Evolutionary conservation across 169 alveolate genomes (phyloP), one percentile per base, ranked within the genome.

Genomic region (Eimeria zaria): DNA sequence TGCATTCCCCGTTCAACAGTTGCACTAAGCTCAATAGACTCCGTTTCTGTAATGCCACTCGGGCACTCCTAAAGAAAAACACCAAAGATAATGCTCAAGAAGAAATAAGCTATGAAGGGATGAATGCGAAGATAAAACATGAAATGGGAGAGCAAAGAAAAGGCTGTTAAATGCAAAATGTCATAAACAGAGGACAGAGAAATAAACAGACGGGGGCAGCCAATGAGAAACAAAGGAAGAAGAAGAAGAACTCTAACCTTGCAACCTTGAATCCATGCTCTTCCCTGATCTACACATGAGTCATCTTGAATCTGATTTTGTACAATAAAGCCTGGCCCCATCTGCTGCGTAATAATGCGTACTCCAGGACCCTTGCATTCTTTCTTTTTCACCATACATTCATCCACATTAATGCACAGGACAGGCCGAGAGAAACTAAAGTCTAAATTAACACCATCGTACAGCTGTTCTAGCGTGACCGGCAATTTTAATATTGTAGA

Each of bases 241-340:
- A 87, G 44, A 55, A 39, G 22, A 46, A 4, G 67, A 48, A 14
- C 22, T 8, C 85, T 16, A 20, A 95, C 97, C 44, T 91, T 89
- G 93, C 98, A 97, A 4, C 95, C 89, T 39, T 83, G 76, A n/a
- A 94, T 96, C 98, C 98, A 97, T 7, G 97, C 98, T 36, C 95
- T 95, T 27, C 95, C 97, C 53, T 96, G 93, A 39, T 94, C 97
- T 48, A 97, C 97, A 30, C 98, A 97, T 14, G 97, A 58, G 58
- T 96, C 97, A 46, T 97, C 98, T 62, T 96, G 97, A 33, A 97
- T 95, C 60, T 97, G 98, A 71, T 97, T 97, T 64, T 97, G 97
- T 12, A 97, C 97, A 64, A 97, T 93, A 64, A 97, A 97, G 20
- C 98, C 98, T 22, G 98, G 98, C 18, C 98, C 97, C 97, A 97